Evolutionary conservation across 345 rosid species (phyloP), one percentile per base, ranked within the genome.

Genomic region (Adansonia digitata): DNA sequence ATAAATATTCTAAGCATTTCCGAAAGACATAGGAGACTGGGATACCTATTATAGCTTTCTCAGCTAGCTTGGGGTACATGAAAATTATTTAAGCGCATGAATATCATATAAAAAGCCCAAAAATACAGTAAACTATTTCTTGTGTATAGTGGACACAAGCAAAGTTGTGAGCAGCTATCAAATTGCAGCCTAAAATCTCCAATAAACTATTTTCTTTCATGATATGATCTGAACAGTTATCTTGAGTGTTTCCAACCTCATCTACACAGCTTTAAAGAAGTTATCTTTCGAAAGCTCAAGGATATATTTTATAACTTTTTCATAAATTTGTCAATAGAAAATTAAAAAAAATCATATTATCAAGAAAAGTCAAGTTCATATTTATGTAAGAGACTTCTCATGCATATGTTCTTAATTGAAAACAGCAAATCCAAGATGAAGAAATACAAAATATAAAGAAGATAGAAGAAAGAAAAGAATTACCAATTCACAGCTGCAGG

Each of bases 401-500:
- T n/a, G n/a, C n/a, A n/a, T n/a, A n/a, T n/a, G n/a, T n/a, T n/a
- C n/a, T n/a, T 46, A 9, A n/a, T n/a, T n/a, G n/a, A n/a, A 69
- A 69, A 27, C 39, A 46, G 13, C 0, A 69, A 20, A 53, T 37
- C 46, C 12, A 17, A 45, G 24, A 22, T 48, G 43, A 37, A 31
- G 43, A 60, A 51, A 45, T 34, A 62, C 27, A 40, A 63, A n/a
- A 43, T 43, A 49, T 5, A 73, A 17, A 20, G 18, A 48, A 24
- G 64, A 69, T 37, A 57, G 1, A 75, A 79, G 53, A 49, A 52
- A 18, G 65, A 43, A 65, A 52, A 26, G 56, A 76, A 60, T n/a
- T 86, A 92, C 99, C 95, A 94, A 76, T 83, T 94, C 97, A 78
- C 97, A 92, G 81, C 98, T 94, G 87, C 98, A 92, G n/a, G 93